Evolutionary conservation across 2,329 filamentous ascomycete species (phyloP).

Genomic region (Trichoderma sp.): DNA sequence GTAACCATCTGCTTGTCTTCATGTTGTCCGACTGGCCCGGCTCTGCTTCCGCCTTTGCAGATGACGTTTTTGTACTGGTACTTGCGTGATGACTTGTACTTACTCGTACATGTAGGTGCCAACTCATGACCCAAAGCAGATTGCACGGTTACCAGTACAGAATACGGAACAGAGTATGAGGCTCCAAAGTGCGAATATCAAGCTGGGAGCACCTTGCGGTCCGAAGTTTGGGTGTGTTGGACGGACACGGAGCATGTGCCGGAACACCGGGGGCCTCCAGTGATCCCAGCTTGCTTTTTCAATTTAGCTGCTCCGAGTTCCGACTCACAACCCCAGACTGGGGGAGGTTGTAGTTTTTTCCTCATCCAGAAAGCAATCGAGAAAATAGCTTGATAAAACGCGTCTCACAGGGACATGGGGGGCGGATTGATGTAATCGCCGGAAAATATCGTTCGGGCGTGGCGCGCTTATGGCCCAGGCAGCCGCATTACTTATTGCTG

Average conservation of each 20-base stretch:
- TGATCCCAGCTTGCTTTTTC: background rate
- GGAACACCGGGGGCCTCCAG: background rate
- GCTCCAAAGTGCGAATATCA: background rate
- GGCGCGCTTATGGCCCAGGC: background rate
- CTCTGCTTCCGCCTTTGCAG: background rate
- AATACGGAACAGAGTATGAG: background rate
- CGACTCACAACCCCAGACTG: background rate
- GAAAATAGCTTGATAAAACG: background rate
- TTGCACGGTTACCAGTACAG: background rate
- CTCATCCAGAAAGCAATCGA: background rate
- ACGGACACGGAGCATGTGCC: background rate
- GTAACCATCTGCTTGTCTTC: background rate
- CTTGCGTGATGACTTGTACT: background rate
- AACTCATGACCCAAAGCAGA: background rate
- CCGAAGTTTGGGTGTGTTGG: background rate
- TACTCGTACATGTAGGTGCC: background rate
- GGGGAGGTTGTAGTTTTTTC: background rate
- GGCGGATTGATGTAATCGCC: background rate
- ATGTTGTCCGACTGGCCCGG: background rate
- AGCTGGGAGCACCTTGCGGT: background rate
- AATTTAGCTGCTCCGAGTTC: background rate
- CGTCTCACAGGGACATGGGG: background rate
- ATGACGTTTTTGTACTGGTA: background rate
- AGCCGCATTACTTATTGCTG: background rate
- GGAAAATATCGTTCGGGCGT: background rate